Evolutionary conservation across 2,329 filamentous ascomycete genomes (phyloP), one percentile per base, ranked within the genome.

Genomic region (Colletotrichum viniferum): DNA sequence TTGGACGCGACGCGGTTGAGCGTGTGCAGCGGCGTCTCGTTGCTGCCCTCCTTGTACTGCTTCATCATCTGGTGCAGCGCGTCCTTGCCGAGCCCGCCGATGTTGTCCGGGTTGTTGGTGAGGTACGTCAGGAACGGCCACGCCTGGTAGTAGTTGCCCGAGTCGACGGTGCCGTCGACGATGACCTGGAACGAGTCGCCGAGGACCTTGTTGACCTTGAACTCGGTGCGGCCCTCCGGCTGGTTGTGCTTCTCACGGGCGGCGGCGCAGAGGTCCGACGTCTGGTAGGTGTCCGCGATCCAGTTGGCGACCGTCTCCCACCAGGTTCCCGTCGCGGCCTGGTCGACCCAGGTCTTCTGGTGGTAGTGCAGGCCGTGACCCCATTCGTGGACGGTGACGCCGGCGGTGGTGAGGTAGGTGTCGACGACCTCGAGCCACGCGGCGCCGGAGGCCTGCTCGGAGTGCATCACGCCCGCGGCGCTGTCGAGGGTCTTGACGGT

Each of bases 231-330:
- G 4, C 82, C 83, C 9, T 79, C 78, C 1, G 81, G 69, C 71
- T 86, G 85, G 26, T 80, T 81, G 69, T 84, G 82, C 18, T 81
- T 79, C 3, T 79, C 62, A n/a, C 87, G 81, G 1, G 86, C 83
- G 0, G 77, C 77, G 3, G 83, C 84, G 77, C 88, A 90, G 4
- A 86, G 80, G 1, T 84, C 79, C 0, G 86, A 87, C 1, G 87
- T 88, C 71, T 85, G 82, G 79, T 87, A 89, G 0, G 85, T 87
- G 72, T 89, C 88, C 5, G 87, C 86, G 7, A 89, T 82, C 81
- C 85, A 89, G 75, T 90, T 87, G 48, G 88, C 88, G 0, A 89
- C 80, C 2, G 87, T 86, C 80, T 89, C 88, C 87, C 87, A 88
- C 88, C 88, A 89, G 5, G 87, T 86, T 0, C 87, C 87, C 1